Conservation (phyloP, 257 asterid genomes). For the Petunia secreta region DNA sequence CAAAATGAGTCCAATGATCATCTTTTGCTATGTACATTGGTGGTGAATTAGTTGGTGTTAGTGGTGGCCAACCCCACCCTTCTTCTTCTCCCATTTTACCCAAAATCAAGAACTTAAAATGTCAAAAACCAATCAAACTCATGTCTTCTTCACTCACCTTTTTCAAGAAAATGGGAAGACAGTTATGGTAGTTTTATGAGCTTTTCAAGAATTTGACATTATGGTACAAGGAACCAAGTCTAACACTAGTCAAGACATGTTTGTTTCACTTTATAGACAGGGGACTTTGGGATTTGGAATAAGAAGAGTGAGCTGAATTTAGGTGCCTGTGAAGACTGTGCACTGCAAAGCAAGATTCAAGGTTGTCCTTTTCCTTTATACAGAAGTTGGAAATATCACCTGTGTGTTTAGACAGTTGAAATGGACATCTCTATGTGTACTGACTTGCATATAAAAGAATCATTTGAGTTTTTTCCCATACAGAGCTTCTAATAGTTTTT, state of each 20-base stretch:
- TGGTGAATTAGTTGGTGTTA: slow-evolving; percentile 52
- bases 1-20: slow-evolving; percentile 89
- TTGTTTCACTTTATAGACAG: slow-evolving; percentile 19
- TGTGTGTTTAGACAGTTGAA: background rate
- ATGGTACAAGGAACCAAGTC: slow-evolving; percentile 4
- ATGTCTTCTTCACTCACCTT: background rate
- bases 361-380: background rate
- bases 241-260: slow-evolving; percentile 32
- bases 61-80: slow-evolving; percentile 68
- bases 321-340: background rate
- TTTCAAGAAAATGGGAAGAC: background rate
- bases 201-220: slow-evolving; percentile 26
- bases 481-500: no score
- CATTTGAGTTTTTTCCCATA: background rate
- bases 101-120: slow-evolving; percentile 4
- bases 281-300: slow-evolving; percentile 40
- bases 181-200: slow-evolving; percentile 11
- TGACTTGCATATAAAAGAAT: background rate
- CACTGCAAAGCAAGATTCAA: background rate
- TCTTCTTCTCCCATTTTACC: slow-evolving; percentile 63
- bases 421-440: background rate
- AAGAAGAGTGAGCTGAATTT: slow-evolving; percentile 19
- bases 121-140: background rate
- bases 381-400: slow-evolving; percentile 31
- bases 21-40: slow-evolving; percentile 62